Percentiles rank a stretch among this genome's conserved stretches.
Conservation (phyloP, 2,329 filamentous ascomycete species). For the Parastagonospora avenae region DNA sequence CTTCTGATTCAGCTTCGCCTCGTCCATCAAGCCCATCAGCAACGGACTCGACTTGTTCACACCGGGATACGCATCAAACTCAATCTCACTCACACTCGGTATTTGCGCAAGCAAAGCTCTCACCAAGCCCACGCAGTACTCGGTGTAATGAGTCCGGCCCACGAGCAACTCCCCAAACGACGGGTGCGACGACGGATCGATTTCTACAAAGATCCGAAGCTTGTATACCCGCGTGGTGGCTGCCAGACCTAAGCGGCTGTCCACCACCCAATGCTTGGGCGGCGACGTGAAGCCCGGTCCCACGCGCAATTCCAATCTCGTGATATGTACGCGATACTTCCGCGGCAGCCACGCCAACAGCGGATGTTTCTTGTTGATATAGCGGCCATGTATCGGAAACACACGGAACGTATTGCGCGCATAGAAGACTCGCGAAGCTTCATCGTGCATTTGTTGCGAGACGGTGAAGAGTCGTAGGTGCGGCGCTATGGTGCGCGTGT, state of each 20-base stretch:
- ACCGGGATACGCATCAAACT: conserved; percentile 72
- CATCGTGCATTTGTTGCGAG: conserved; percentile 56
- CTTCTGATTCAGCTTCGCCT: conserved; percentile 56
- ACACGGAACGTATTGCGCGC: conserved; percentile 58
- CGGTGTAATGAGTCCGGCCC: conserved; percentile 71
- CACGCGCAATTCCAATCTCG: conserved; percentile 70
- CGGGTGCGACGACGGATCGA: conserved; percentile 68
- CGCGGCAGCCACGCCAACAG: conserved; percentile 69
- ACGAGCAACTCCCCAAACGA: conserved; percentile 71
- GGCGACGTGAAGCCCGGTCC: conserved; percentile 75
- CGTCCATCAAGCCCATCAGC: conserved; percentile 64
- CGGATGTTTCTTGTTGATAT: conserved; percentile 76
- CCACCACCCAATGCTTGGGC: conserved; percentile 72
- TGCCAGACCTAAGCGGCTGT: conserved; percentile 64
- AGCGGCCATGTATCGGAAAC: conserved; percentile 59
- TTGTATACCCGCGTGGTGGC: conserved; percentile 65
- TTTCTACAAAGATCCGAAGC: conserved; percentile 72
- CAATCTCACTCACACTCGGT: conserved; percentile 62
- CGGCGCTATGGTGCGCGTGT: conserved; percentile 65
- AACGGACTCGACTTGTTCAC: conserved; percentile 70
- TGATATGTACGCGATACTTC: conserved; percentile 64
- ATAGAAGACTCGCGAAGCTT: conserved; percentile 59
- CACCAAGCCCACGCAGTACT: conserved; percentile 66
- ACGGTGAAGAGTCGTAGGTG: conserved; percentile 70
- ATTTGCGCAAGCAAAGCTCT: conserved; percentile 61